phyloP scores from a whole-genome alignment of 768 basidiomycete genomes.

The Suillus lakei region DNA sequence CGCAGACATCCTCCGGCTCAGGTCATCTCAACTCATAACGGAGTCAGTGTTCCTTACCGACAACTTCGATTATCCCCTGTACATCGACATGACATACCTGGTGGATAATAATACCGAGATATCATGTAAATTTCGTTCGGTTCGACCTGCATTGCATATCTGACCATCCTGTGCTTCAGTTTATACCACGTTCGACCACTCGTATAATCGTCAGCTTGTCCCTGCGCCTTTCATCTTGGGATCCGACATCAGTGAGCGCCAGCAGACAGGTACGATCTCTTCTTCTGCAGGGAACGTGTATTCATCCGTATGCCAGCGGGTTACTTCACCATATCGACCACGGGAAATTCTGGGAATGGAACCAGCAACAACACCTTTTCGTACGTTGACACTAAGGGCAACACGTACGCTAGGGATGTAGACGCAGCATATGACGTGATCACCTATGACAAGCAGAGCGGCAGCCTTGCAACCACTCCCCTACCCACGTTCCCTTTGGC shows the following conservation, averaged over 20 bases:
- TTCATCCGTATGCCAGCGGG: slow-evolving; percentile 41
- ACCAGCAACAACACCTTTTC: slow-evolving; percentile 70
- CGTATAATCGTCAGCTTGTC: slow-evolving; percentile 60
- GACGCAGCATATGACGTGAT: slow-evolving; percentile 65
- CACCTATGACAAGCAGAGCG: slow-evolving; percentile 59
- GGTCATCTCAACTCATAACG: slow-evolving; percentile 55
- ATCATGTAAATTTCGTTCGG: slow-evolving; percentile 16
- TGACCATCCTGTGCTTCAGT: slow-evolving; percentile 39
- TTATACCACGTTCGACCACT: slow-evolving; percentile 64
- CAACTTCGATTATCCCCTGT: slow-evolving; percentile 57
- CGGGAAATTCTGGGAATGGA: slow-evolving; percentile 66
- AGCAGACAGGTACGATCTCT: slow-evolving; percentile 54
- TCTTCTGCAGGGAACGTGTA: slow-evolving; percentile 6
- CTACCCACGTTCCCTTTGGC: slow-evolving; percentile 9
- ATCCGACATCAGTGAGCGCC: slow-evolving; percentile 62
- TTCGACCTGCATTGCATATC: neutral
- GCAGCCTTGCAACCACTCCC: slow-evolving; percentile 43
- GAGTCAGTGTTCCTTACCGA: slow-evolving; percentile 50
- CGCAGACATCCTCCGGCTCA: slow-evolving; percentile 53
- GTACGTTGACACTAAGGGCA: slow-evolving; percentile 61
- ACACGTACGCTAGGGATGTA: slow-evolving; percentile 67
- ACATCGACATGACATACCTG: slow-evolving; percentile 43
- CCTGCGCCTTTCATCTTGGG: slow-evolving; percentile 64
- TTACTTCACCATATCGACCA: slow-evolving; percentile 48
- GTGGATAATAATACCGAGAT: slow-evolving; percentile 33